phyloP scores from a whole-genome alignment of 2,329 filamentous ascomycete genomes.

The Colletotrichum australisinense region DNA sequence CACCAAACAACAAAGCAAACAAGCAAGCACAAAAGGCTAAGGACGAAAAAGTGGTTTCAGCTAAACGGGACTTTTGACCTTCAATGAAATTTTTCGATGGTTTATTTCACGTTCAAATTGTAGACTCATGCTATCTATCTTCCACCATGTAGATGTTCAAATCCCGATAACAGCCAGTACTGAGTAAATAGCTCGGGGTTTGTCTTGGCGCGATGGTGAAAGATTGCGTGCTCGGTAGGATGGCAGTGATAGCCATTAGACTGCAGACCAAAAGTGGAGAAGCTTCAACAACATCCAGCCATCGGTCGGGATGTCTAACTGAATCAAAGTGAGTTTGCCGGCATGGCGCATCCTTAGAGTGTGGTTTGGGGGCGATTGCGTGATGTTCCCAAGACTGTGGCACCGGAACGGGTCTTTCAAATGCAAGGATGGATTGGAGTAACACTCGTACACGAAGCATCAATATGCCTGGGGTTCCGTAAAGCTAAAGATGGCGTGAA shows the following conservation, averaged over 20 bases:
- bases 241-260: neutral
- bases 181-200: conserved; percentile 3
- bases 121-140: neutral
- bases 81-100: neutral
- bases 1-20: too few relatives aligned
- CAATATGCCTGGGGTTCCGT: neutral
- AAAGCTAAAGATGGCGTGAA: conserved; percentile 15
- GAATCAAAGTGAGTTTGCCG: neutral
- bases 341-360: neutral
- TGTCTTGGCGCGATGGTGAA: conserved; percentile 32
- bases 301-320: neutral
- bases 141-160: neutral
- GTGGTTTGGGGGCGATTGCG: conserved; percentile 13
- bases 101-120: neutral
- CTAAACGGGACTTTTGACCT: too few relatives aligned
- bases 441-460: neutral
- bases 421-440: neutral
- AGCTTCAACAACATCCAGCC: neutral
- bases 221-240: conserved; percentile 24
- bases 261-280: neutral
- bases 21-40: neutral
- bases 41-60: neutral
- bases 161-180: conserved; percentile 9
- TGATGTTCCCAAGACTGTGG: conserved; percentile 22
- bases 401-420: neutral